Percentiles rank a stretch among this genome's conserved stretches.
Conservation (phyloP, 306 rosid genomes). For the Nissolia schottii region DNA sequence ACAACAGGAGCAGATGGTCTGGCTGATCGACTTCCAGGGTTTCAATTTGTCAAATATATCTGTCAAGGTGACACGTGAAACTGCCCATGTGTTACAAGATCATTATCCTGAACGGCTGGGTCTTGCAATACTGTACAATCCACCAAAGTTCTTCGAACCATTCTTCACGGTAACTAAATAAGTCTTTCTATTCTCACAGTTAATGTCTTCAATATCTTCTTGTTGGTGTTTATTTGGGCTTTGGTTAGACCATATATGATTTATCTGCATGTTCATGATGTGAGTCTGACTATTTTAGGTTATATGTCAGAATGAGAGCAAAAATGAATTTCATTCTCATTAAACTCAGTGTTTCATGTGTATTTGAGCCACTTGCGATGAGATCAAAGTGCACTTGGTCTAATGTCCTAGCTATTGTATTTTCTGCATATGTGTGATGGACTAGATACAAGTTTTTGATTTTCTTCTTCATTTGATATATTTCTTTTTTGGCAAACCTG, state of each 20-base stretch:
- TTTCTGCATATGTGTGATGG: neutral
- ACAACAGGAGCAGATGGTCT: constrained; percentile 80
- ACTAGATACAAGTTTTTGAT: neutral
- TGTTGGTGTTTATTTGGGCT: neutral
- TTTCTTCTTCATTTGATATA: neutral
- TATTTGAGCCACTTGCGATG: constrained; percentile 8
- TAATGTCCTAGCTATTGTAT: neutral
- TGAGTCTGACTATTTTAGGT: constrained; percentile 6
- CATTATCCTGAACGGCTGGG: constrained; percentile 90
- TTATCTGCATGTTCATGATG: constrained; percentile 10
- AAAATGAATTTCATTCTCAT: neutral
- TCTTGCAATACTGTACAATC: constrained; percentile 77
- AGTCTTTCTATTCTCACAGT: neutral
- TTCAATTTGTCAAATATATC: constrained; percentile 75
- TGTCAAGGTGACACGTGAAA: constrained; percentile 74
- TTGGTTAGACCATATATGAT: neutral
- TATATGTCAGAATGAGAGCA: neutral
- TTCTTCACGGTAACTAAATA: constrained; percentile 60
- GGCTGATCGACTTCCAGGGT: constrained; percentile 89
- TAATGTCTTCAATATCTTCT: neutral
- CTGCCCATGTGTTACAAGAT: constrained; percentile 80
- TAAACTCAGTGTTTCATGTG: neutral
- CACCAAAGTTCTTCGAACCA: constrained; percentile 88
- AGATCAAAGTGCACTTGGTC: neutral
- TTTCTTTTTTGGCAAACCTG: neutral